Percentiles rank a stretch among this genome's conserved stretches.
phyloP scores from a whole-genome alignment of 2,329 filamentous ascomycete genomes.

The Trichoderma gracile region DNA sequence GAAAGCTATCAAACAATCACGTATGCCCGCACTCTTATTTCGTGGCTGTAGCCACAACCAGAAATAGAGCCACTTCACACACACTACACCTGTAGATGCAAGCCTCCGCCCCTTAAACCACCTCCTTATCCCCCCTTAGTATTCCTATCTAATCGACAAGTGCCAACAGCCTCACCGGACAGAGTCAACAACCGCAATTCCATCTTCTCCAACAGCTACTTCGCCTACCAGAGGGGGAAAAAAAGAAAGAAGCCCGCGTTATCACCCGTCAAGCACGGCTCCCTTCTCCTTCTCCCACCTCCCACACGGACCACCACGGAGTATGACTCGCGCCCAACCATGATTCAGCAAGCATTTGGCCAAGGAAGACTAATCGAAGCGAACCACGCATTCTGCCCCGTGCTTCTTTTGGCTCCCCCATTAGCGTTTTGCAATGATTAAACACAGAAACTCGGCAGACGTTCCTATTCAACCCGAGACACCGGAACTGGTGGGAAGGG shows the following conservation, averaged over 20 bases:
- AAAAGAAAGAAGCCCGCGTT: background rate
- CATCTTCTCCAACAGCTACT: background rate
- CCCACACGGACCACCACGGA: background rate
- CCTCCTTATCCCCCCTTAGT: background rate
- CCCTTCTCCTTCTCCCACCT: background rate
- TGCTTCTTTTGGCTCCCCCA: background rate
- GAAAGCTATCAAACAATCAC: background rate
- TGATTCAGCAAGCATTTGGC: constrained; percentile 9
- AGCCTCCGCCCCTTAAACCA: background rate
- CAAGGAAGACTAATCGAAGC: background rate
- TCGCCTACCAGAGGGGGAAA: background rate
- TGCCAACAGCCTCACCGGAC: background rate
- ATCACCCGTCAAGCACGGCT: background rate
- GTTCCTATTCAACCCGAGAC: constrained; percentile 17
- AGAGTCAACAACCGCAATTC: background rate
- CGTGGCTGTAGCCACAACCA: too few species aligned
- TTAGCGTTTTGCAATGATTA: constrained; percentile 7
- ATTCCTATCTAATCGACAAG: background rate
- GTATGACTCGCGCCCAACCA: constrained; percentile 12
- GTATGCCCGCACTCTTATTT: background rate
- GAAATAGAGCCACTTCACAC: background rate
- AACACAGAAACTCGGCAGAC: background rate
- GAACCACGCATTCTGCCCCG: constrained; percentile 4
- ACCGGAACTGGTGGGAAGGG: background rate
- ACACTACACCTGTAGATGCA: background rate